Evolutionary conservation across 2,329 filamentous ascomycete genomes (phyloP), one percentile per base, ranked within the genome.

Genomic region (Escovopsis weberi): DNA sequence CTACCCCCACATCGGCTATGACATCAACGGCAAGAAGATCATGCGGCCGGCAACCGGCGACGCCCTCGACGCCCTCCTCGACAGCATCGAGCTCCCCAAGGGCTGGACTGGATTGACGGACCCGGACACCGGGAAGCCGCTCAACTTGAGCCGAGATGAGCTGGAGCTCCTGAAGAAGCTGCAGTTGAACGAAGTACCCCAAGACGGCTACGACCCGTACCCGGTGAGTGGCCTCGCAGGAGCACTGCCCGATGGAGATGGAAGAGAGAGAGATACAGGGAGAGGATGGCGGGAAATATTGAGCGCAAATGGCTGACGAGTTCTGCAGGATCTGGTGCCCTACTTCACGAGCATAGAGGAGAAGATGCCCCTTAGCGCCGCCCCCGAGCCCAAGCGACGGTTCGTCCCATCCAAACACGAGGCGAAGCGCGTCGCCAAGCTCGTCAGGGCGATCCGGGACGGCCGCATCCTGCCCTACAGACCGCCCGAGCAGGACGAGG

Each of bases 21-120:
- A 95, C 55, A 96, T 98, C 67, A 94, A 98, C 61, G 91, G 91
- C 61, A 95, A 93, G 74, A 93, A 85, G 63, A 94, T 98, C 50
- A 85, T 94, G 80, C 82, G 91, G 41, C 91, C 91, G 6, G 91
- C 93, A 4, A 89, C 87, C 52, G 89, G 89, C 41, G 83, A 94
- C 59, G 91, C 91, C 33, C 68, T 98, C 30, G 91, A 98, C 68
- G 86, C 87, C 11, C 72, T 98, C 37, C 71, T 98, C 9, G 89
- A 98, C 55, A 95, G 85, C 63, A 98, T 98, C 54, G 91, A 98
- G 57, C 71, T 98, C 33, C 91, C 91, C 12, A 87, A 94, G 69
- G 91, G 89, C 50, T 98, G 88, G 87, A 98, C 91, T 42, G 91
- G 89, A 44, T 69, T 96, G 50, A 95, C 87, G 8, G 91, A 98